Conservation (phyloP, 495 filamentous ascomycete genomes). For the Articulospora tetracladia region DNA sequence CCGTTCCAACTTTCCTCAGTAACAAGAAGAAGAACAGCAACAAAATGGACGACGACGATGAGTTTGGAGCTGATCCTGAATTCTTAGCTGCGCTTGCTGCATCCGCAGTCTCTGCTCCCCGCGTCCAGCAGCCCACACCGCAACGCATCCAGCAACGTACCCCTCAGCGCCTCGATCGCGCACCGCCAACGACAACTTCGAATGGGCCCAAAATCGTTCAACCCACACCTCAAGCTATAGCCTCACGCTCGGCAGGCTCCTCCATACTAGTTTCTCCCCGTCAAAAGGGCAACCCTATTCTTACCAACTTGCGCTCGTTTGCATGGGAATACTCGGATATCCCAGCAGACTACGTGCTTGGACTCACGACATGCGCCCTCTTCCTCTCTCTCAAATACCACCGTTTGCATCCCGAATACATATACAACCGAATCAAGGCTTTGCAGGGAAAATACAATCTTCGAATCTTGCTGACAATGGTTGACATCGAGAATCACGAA, state of each 20-base stretch:
- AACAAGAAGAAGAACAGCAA: not conserved
- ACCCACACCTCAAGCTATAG: slow-evolving; percentile 79
- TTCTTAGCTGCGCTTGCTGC: slow-evolving; percentile 50
- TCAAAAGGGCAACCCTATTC: slow-evolving; percentile 93
- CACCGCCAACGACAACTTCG: slow-evolving; percentile 22
- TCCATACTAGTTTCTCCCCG: slow-evolving; percentile 77
- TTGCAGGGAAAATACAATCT: slow-evolving; percentile 79
- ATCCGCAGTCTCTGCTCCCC: slow-evolving; percentile 21
- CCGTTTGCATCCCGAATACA: slow-evolving; percentile 94
- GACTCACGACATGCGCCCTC: slow-evolving; percentile 81
- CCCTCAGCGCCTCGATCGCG: slow-evolving; percentile 26
- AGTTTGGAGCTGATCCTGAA: slow-evolving; percentile 56
- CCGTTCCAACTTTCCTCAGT: not conserved
- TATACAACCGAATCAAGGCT: slow-evolving; percentile 83
- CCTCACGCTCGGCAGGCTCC: slow-evolving; percentile 61
- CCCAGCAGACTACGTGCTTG: slow-evolving; percentile 87
- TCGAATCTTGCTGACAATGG: slow-evolving; percentile 81
- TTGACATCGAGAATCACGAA: slow-evolving; percentile 88
- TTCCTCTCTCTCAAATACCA: slow-evolving; percentile 98
- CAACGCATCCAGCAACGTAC: slow-evolving; percentile 31
- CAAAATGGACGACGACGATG: slow-evolving; percentile 44
- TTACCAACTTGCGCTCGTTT: slow-evolving; percentile 75
- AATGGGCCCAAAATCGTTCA: slow-evolving; percentile 63
- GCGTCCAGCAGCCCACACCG: slow-evolving; percentile 23
- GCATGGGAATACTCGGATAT: slow-evolving; percentile 98